These are phyloP conservation scores for Eimeria brunetti DNA, from an alignment of 169 alveolate species.

Conservation along the genomic window DNA sequence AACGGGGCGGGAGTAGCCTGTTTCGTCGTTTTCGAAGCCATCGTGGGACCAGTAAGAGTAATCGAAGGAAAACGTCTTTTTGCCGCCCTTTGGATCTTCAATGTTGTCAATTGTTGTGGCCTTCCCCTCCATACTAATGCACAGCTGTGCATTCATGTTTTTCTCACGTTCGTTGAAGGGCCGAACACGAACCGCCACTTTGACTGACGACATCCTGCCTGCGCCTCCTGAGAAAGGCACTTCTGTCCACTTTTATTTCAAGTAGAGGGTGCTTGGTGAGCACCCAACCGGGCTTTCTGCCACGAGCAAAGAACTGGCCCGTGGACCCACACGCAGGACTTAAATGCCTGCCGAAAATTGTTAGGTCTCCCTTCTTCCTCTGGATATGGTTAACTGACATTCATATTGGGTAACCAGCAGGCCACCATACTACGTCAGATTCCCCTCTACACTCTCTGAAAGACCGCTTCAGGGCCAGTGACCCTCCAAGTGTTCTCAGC, in stretches of 20 bases:
- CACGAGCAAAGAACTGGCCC: neutral
- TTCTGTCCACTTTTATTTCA: neutral
- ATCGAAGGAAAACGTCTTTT: constrained; percentile 92
- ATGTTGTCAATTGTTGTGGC: constrained; percentile 86
- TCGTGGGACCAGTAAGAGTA: constrained; percentile 96
- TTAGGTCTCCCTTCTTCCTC: neutral
- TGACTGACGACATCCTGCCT: constrained; percentile 87
- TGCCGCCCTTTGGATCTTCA: constrained; percentile 83
- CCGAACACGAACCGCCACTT: constrained; percentile 94
- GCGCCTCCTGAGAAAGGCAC: neutral
- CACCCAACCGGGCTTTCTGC: neutral
- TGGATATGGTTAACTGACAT: neutral
- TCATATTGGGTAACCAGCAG: neutral
- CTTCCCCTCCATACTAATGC: constrained; percentile 90
- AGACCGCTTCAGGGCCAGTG: neutral
- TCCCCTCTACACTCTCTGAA: neutral
- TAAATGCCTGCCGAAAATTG: neutral
- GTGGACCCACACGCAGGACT: neutral
- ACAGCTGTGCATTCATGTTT: constrained; percentile 86
- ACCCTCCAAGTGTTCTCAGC: neutral
- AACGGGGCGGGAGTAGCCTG: constrained; percentile 84
- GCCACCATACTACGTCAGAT: neutral
- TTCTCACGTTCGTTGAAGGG: constrained; percentile 92
- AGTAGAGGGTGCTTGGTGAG: neutral
- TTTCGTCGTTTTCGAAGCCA: constrained; percentile 88